Conservation (phyloP, 257 asterid genomes). For the Handroanthus guayacan region DNA sequence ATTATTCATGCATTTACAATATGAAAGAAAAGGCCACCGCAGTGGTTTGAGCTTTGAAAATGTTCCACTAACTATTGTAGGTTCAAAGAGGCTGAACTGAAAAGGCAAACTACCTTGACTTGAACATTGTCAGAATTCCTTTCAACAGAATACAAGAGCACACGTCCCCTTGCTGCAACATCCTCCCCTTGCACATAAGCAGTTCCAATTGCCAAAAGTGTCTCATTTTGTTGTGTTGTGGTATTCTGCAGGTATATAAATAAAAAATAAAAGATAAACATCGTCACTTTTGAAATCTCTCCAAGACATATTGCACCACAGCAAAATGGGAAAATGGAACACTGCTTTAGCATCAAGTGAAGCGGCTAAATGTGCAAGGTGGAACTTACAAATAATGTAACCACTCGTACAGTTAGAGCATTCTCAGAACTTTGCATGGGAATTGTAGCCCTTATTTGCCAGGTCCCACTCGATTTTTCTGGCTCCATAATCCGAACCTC, state of each 20-base stretch:
- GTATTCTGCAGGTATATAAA: constrained; percentile 62
- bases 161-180: constrained; percentile 98
- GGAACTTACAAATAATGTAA: constrained; percentile 82
- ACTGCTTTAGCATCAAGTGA: constrained; percentile 4
- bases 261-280: constrained; percentile 18
- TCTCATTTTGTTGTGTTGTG: constrained; percentile 78
- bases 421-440: constrained; percentile 97
- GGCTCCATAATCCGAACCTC: constrained; percentile 97
- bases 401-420: constrained; percentile 93
- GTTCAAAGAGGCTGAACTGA: constrained; percentile 21
- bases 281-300: constrained; percentile 14
- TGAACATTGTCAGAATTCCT: constrained; percentile 68
- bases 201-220: constrained; percentile 95
- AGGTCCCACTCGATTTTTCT: constrained; percentile 81
- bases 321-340: constrained; percentile 19
- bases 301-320: constrained; percentile 20
- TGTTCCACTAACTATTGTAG: constrained; percentile 21
- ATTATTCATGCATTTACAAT: constrained; percentile 27
- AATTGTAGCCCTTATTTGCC: constrained; percentile 89
- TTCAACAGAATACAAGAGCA: constrained; percentile 81
- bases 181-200: constrained; percentile 99
- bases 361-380: constrained; percentile 36
- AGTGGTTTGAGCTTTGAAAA: constrained; percentile 29
- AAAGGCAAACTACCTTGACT: constrained; percentile 57
- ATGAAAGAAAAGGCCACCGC: constrained; percentile 17